Percentiles rank a stretch among this genome's conserved stretches.
These are phyloP conservation scores for Phaeoacremonium minimum DNA, from an alignment of 2,329 filamentous ascomycete genomes.

Conservation along the genomic window DNA sequence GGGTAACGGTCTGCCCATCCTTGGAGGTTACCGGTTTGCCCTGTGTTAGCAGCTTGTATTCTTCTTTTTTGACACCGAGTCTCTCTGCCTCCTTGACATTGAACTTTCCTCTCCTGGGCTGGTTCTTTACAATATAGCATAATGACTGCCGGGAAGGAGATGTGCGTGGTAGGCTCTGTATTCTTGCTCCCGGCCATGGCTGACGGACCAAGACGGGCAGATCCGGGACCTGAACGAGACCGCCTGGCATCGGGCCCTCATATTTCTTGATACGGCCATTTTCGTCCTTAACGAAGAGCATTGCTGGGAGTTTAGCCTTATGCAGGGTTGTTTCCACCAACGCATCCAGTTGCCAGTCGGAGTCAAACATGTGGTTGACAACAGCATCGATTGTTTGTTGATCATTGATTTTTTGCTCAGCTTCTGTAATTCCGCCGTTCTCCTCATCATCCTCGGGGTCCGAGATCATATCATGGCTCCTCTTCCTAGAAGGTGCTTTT, in stretches of 20 bases:
- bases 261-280: conserved; percentile 67
- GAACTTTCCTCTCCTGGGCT: conserved; percentile 78
- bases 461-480: conserved; percentile 27
- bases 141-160: conserved; percentile 63
- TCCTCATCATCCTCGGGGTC: conserved; percentile 23
- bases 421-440: conserved; percentile 2
- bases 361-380: conserved; percentile 76
- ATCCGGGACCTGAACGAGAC: conserved; percentile 46
- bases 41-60: conserved; percentile 56
- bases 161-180: conserved; percentile 64
- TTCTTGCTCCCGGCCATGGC: conserved; percentile 71
- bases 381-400: conserved; percentile 55
- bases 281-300: conserved; percentile 63
- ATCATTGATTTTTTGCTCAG: conserved; percentile 27
- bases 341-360: conserved; percentile 67
- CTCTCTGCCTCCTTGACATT: conserved; percentile 58
- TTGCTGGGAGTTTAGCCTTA: conserved; percentile 63
- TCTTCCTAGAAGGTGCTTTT: conserved; percentile 24
- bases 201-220: conserved; percentile 68
- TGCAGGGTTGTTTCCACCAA: conserved; percentile 63
- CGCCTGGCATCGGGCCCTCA: conserved; percentile 59
- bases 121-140: conserved; percentile 81
- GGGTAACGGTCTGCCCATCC: conserved; percentile 67
- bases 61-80: conserved; percentile 55
- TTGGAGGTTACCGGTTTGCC: conserved; percentile 61